Conservation (phyloP, 192 early-diverging fungal species). For the Backusella psychrophila region DNA sequence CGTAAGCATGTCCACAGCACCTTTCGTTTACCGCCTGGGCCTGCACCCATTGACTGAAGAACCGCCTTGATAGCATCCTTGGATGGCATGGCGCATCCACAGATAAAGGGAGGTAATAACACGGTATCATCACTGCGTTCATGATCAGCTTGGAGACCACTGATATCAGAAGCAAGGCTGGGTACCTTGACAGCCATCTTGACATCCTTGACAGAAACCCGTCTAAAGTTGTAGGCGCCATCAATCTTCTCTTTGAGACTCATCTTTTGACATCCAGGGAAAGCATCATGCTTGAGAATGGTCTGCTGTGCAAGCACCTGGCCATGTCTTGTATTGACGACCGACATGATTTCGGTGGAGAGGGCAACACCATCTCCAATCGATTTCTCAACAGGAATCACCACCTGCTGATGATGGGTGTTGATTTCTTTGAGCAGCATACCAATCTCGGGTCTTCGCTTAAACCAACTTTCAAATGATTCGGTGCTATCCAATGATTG, state of each 20-base stretch:
- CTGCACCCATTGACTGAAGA: slow-evolving; percentile 45
- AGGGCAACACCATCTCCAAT: slow-evolving; percentile 60
- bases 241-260: slow-evolving; percentile 57
- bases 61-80: slow-evolving; percentile 54
- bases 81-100: slow-evolving; percentile 63
- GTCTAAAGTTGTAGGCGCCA: slow-evolving; percentile 59
- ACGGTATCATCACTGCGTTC: slow-evolving; percentile 12
- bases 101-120: slow-evolving; percentile 39
- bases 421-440: slow-evolving; percentile 49
- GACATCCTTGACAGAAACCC: slow-evolving; percentile 37
- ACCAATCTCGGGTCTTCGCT: slow-evolving; percentile 48
- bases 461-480: slow-evolving; percentile 55
- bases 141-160: slow-evolving; percentile 26
- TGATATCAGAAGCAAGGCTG: not conserved
- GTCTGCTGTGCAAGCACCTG: slow-evolving; percentile 55
- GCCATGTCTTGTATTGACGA: slow-evolving; percentile 49
- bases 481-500: slow-evolving; percentile 28
- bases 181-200: slow-evolving; percentile 20
- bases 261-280: slow-evolving; percentile 64
- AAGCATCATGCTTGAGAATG: slow-evolving; percentile 63
- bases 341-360: slow-evolving; percentile 52
- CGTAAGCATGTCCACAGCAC: slow-evolving; percentile 62
- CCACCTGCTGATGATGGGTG: slow-evolving; percentile 25
- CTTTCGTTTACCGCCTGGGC: slow-evolving; percentile 39
- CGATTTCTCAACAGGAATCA: slow-evolving; percentile 45